These are phyloP conservation scores for Aspergillus jensenii DNA, from an alignment of 2,329 filamentous ascomycete genomes.

Conservation along the genomic window DNA sequence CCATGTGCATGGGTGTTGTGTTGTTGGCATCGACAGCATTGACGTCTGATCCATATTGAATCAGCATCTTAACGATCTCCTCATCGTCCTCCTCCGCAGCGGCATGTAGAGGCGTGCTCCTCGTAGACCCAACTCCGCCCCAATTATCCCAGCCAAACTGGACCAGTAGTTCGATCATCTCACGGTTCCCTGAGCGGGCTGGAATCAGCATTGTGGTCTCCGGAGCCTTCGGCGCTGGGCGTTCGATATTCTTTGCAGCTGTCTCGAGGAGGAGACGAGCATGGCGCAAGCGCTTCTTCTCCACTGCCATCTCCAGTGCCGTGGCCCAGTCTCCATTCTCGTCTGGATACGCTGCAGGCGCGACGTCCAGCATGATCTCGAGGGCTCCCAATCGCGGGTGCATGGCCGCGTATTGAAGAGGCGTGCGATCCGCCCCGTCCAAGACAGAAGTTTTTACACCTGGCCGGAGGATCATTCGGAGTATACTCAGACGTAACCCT, in stretches of 20 bases:
- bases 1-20: neutral
- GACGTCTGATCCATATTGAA: neutral
- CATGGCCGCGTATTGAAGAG: neutral
- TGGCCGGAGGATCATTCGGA: neutral
- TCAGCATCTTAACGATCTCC: neutral
- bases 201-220: neutral
- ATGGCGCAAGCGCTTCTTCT: neutral
- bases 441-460: neutral
- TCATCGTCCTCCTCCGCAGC: neutral
- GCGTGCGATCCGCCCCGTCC: neutral
- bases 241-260: neutral
- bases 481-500: neutral
- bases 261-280: neutral
- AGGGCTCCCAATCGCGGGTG: neutral
- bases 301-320: neutral
- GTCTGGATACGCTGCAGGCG: neutral
- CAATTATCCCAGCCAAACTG: neutral
- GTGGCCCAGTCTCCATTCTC: neutral
- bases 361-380: neutral
- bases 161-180: neutral
- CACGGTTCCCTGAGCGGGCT: neutral
- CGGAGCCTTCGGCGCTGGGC: neutral
- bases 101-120: neutral
- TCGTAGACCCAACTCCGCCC: neutral
- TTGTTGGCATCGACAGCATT: neutral